Evolutionary conservation across 2,329 filamentous ascomycete species (phyloP), one percentile per base, ranked within the genome.

Genomic region (Aspergillus candidus): DNA sequence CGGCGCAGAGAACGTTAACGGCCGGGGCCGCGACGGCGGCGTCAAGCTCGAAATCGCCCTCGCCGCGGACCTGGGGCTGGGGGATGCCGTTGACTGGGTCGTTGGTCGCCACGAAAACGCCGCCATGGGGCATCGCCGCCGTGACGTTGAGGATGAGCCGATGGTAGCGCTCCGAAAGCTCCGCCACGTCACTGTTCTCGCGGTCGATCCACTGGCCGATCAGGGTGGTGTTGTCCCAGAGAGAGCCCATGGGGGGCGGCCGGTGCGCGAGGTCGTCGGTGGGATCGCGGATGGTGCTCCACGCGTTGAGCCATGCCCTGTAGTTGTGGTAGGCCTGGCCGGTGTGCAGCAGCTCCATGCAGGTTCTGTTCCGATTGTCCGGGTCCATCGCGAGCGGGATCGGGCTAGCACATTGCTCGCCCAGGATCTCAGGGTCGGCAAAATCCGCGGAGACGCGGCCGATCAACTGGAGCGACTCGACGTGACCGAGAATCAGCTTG

Each of bases 121-220:
- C 80, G 0, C 81, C 72, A 54, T 93, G 87, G 0, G 87, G 87
- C 76, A 90, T 83, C 0, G 85, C 84, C 52, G 90, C 72, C 0
- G 83, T 86, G 18, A 88, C 79, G 50, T 90, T 89, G 59, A 89
- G 86, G 55, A 91, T 70, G 32, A 84, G 72, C 18, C 84, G 73
- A 0, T 70, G 66, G 41, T 78, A 61, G 10, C 71, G 58, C 4
- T 71, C 58, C 4, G 74, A 83, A 0, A 72, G 67, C 3, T 67
- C 61, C 0, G 72, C 71, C 13, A 81, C 6, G 22, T 27, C 22
- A 6, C 7, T 74, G 43, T 86, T 71, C 30, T 73, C 66, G 7
- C 73, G 66, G 2, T 84, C 74, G 32, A 89, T 79, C 86, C 86
- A 93, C 2, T 78, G 72, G 0, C 80, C 82, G 1, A 68, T 73